phyloP scores from a whole-genome alignment of 2,329 filamentous ascomycete genomes.

The Aureobasidium leucospermi region DNA sequence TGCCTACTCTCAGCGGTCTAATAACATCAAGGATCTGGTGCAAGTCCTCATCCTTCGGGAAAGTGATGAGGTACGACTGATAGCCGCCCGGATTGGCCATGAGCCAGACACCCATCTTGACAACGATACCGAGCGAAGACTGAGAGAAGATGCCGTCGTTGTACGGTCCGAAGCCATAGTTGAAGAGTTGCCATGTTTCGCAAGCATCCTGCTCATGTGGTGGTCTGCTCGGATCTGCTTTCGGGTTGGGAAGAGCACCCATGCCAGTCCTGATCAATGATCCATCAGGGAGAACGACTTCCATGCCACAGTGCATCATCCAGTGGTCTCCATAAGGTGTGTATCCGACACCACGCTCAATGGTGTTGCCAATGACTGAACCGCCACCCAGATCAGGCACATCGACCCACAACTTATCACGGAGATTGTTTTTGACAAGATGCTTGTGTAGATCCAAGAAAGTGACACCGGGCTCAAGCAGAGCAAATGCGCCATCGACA shows the following conservation, averaged over 20 bases:
- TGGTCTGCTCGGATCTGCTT: constrained; percentile 19
- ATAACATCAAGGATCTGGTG: constrained; percentile 43
- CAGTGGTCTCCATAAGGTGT: constrained; percentile 38
- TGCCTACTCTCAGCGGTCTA: constrained; percentile 34
- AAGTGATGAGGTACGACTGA: constrained; percentile 38
- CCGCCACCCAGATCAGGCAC: constrained; percentile 45
- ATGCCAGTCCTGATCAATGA: constrained; percentile 35
- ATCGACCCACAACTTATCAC: constrained; percentile 34
- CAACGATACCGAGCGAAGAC: constrained; percentile 30
- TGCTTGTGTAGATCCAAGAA: constrained; percentile 47
- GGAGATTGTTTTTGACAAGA: constrained; percentile 35
- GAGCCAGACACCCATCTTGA: constrained; percentile 48
- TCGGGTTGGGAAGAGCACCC: constrained; percentile 30
- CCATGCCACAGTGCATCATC: constrained; percentile 38
- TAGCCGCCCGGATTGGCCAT: constrained; percentile 48
- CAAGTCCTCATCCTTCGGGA: constrained; percentile 44
- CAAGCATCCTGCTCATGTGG: constrained; percentile 19
- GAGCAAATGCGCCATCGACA: constrained; percentile 40
- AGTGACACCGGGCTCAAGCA: constrained; percentile 51
- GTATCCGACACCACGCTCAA: constrained; percentile 40
- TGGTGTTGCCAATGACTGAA: constrained; percentile 42
- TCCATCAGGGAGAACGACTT: constrained; percentile 36
- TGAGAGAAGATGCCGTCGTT: constrained; percentile 32
- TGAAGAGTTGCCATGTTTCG: constrained; percentile 25
- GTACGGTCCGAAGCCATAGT: constrained; percentile 31